Evolutionary conservation across 306 rosid species (phyloP).

Genomic region (Glycyrrhiza uralensis): DNA sequence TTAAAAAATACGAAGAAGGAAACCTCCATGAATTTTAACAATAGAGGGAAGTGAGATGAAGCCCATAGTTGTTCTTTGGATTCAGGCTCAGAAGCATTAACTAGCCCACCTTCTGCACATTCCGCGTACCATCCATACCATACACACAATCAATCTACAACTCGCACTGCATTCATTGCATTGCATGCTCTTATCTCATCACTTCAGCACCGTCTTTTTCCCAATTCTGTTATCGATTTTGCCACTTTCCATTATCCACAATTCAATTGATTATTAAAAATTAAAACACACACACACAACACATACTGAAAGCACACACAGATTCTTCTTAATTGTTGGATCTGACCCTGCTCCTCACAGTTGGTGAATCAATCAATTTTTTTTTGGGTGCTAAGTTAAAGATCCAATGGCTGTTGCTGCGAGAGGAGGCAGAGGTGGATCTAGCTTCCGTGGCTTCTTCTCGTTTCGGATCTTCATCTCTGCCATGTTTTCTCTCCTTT

Average conservation of each 20-base stretch:
- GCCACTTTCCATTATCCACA: slow-evolving; percentile 8
- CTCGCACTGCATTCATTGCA: slow-evolving; percentile 15
- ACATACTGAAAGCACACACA: background rate
- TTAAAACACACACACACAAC: background rate
- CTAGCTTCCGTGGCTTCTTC: slow-evolving; percentile 73
- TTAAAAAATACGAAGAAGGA: too few relatives aligned
- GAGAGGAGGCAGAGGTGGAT: slow-evolving; percentile 84
- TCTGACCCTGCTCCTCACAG: slow-evolving; percentile 21
- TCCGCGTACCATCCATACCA: background rate
- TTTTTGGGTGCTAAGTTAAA: background rate
- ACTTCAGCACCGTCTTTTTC: background rate
- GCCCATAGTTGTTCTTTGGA: background rate
- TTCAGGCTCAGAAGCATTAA: background rate
- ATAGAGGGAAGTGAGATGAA: background rate
- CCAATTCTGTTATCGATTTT: background rate
- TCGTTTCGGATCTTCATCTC: slow-evolving; percentile 97
- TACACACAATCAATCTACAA: background rate
- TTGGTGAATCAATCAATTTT: background rate
- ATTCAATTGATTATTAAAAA: background rate
- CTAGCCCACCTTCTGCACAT: background rate
- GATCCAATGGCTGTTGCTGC: slow-evolving; percentile 82
- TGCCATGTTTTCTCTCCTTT: slow-evolving; percentile 82
- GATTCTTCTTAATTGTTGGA: slow-evolving; percentile 26
- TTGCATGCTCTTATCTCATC: background rate
- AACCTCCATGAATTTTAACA: background rate